Evolutionary conservation across 345 rosid species (phyloP).

Genomic region (Hirschfeldia incana): DNA sequence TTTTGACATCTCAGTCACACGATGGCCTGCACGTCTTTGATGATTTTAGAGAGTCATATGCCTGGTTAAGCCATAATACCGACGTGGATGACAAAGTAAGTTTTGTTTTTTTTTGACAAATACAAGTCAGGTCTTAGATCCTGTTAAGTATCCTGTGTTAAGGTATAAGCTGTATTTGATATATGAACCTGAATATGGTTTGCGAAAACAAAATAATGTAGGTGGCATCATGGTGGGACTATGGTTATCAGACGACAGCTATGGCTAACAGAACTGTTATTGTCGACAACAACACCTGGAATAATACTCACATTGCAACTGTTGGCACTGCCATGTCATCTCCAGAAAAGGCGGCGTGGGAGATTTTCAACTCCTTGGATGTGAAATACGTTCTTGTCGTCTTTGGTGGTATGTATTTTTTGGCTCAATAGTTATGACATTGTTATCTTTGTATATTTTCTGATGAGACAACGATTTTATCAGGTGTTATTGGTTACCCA

Average conservation of each 20-base stretch:
- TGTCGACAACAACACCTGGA: conserved; percentile 99
- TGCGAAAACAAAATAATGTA: conserved; percentile 36
- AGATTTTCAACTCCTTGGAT: conserved; percentile 92
- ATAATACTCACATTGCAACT: conserved; percentile 99
- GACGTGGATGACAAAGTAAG: conserved; percentile 97
- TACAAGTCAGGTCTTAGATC: not conserved
- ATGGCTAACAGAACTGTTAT: conserved; percentile 99
- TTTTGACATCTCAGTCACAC: conserved; percentile 70
- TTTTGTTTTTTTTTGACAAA: not conserved
- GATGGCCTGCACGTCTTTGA: conserved; percentile 95
- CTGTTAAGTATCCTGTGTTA: not conserved
- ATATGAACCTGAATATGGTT: conserved; percentile 27
- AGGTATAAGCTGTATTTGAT: conserved; percentile 16
- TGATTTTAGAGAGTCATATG: conserved; percentile 98
- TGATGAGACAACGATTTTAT: conserved; percentile 36
- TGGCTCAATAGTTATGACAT: conserved; percentile 22
- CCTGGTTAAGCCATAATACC: conserved; percentile 96
- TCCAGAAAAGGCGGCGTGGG: conserved; percentile 99
- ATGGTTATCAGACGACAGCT: conserved; percentile 98
- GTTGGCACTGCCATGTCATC: conserved; percentile 99
- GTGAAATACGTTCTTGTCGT: conserved; percentile 98
- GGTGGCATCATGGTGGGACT: conserved; percentile 99
- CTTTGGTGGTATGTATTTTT: conserved; percentile 79
- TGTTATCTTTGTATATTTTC: conserved; percentile 23
- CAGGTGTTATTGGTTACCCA: conserved; percentile 97